phyloP scores from a whole-genome alignment of 495 filamentous ascomycete species.

The Penicillium lividum region DNA sequence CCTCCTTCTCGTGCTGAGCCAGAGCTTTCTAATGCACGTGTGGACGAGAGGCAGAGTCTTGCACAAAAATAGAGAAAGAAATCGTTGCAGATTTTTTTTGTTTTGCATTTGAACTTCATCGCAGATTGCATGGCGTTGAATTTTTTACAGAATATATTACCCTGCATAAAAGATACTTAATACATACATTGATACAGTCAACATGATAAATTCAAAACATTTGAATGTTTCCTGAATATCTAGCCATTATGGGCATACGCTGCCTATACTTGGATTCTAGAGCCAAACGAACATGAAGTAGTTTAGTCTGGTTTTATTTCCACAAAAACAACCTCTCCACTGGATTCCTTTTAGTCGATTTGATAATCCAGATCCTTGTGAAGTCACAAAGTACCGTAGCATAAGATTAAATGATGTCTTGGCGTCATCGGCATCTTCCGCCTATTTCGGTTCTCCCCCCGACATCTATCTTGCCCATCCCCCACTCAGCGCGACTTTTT shows the following conservation, averaged over 20 bases:
- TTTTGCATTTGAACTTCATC: constrained; percentile 1
- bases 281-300: too few relatives aligned
- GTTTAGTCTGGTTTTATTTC: too few relatives aligned
- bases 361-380: not conserved
- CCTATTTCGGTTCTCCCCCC: constrained; percentile 1
- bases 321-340: too few relatives aligned
- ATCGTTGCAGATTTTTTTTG: not conserved
- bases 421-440: constrained; percentile 8
- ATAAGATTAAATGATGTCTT: constrained; percentile 8
- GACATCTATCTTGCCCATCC: constrained; percentile 1
- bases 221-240: too few relatives aligned
- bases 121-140: constrained; percentile 16
- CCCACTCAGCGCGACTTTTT: too few relatives aligned
- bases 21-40: not conserved
- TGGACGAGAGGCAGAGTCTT: constrained; percentile 9
- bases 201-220: too few relatives aligned
- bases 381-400: not conserved
- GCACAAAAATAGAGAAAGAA: not conserved
- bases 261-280: too few relatives aligned
- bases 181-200: not conserved
- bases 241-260: too few relatives aligned
- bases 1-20: constrained; percentile 19
- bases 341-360: too few relatives aligned
- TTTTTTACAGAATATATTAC: constrained; percentile 14
- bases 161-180: not conserved